Base-by-base conservation (phyloP, 371 early-diverging fungal genomes). In the Sporodiniella umbellata region DNA sequence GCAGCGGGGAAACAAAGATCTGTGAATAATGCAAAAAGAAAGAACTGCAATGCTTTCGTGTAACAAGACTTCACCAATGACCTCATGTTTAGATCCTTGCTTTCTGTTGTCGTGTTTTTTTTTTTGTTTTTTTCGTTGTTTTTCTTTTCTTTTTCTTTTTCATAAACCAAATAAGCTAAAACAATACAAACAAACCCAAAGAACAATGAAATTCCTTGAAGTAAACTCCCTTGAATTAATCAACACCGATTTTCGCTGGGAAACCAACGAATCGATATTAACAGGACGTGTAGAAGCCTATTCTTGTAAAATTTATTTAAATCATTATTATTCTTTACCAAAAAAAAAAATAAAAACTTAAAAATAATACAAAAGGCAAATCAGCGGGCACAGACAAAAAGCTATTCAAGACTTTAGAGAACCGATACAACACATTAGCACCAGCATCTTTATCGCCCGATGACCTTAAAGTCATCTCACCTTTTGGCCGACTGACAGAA, bases 351-450 rank as follows among this genome's bases (percentile, higher is more conserved):
- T n/a, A n/a, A n/a, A n/a, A n/a, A n/a, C n/a, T n/a, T n/a, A n/a
- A n/a, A n/a, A n/a, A n/a, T n/a, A n/a, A n/a, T n/a, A n/a, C n/a
- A n/a, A n/a, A n/a, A 91, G 94, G 95, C 60, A 94, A 94, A 68
- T 85, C 83, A 33, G 94, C 94, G 10, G 89, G 86, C 21, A 83
- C 88, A 8, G 96, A 96, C 75, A 91, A 90, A 63, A 92, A 93
- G 62, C 75, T 94, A 21, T 88, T 83, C 60, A 84, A 87, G 51
- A 86, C 87, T 51, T 64, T 96, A 26, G 92, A 94, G 52, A 72
- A 68, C 56, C 84, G 88, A 68, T 92, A 88, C 55, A 80, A 77
- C 37, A 69, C 79, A 14, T 37, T 79, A 19, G 61, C 80, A 17
- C 64, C 60, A 22, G 70, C 68, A 14, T 73, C 77, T 37, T 66